phyloP scores from a whole-genome alignment of 169 alveolate genomes.

The Plasmodium chabaudi region DNA sequence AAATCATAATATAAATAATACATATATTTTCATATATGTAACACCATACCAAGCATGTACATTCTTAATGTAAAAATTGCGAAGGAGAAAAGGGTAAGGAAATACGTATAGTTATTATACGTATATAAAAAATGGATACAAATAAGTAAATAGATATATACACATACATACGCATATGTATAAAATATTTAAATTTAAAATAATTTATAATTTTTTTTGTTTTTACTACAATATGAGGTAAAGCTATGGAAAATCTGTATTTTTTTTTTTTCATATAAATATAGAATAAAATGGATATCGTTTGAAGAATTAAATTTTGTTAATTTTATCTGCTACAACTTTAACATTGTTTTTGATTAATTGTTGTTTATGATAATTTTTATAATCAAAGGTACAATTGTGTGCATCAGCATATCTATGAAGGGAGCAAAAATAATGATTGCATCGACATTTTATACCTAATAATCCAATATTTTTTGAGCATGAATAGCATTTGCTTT shows the following conservation, averaged over 20 bases:
- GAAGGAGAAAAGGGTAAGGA: background rate
- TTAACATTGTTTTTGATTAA: conserved; percentile 90
- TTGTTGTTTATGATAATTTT: conserved; percentile 88
- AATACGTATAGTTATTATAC: background rate
- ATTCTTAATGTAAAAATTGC: too few species aligned
- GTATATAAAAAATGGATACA: background rate
- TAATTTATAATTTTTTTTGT: conserved; percentile 9
- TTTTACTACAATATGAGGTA: too few species aligned
- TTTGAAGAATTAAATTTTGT: conserved; percentile 82
- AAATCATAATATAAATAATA: background rate
- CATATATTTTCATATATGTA: too few species aligned
- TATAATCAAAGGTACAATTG: conserved; percentile 93
- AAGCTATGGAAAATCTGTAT: too few species aligned
- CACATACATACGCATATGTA: conserved; percentile 4
- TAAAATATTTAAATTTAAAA: conserved; percentile 56
- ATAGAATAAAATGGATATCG: background rate
- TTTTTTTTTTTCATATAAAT: too few species aligned
- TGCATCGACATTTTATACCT: conserved; percentile 95
- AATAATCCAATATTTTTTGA: conserved; percentile 92
- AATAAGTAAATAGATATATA: background rate
- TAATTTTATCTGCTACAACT: conserved; percentile 93
- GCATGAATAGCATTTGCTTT: conserved; percentile 91
- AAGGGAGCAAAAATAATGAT: conserved; percentile 90
- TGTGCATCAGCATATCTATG: conserved; percentile 96
- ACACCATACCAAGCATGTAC: too few species aligned